Base-by-base conservation (phyloP, 306 rosid genomes). In the Glycine tomentella region DNA sequence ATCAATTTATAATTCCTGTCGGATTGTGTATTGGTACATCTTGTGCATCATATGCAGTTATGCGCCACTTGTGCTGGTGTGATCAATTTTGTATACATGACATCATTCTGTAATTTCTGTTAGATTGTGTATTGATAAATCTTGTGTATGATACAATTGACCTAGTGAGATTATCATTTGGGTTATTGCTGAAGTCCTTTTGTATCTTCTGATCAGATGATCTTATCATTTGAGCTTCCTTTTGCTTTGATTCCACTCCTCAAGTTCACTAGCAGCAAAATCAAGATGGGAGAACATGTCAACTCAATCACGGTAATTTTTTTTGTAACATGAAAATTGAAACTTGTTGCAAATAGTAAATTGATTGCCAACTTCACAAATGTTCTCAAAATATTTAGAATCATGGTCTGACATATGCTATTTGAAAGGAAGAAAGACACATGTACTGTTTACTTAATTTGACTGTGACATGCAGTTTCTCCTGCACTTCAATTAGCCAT, bases 181-280 rank as follows among this genome's bases (percentile, higher is more conserved):
- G 36, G 5, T 9, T 48, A 38, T 62, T 72, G 16, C 55, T 72
- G 75, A 67, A 78, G 55, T 61, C 31, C 56, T 17, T 69, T 33
- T 34, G 46, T 77, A 6, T 74, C 31, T 86, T 72, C 73, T 71
- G 73, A 69, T 72, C 89, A 93, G 98, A 91, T 93, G 98, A 93
- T 93, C 74, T 81, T 93, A 79, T 93, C 98, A 50, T 93, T 93
- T 83, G 98, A 87, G 85, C 94, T 93, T 55, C 97, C 97, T 45
- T 93, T 93, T 40, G 97, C 97, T 82, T 86, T 93, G 64, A 75
- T 93, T 79, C 97, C 97, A 7, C 98, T 93, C 70, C 91, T 93
- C 83, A 93, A 93, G 84, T 93, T 93, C 85, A 93, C 93, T 17
- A 91, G 97, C 86, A 81, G 94, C 77, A 70, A 87, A 85, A 82